Evolutionary conservation across 1,139 yeast species (phyloP), one percentile per base, ranked within the genome.

Genomic region (Geotrichum restrictum): DNA sequence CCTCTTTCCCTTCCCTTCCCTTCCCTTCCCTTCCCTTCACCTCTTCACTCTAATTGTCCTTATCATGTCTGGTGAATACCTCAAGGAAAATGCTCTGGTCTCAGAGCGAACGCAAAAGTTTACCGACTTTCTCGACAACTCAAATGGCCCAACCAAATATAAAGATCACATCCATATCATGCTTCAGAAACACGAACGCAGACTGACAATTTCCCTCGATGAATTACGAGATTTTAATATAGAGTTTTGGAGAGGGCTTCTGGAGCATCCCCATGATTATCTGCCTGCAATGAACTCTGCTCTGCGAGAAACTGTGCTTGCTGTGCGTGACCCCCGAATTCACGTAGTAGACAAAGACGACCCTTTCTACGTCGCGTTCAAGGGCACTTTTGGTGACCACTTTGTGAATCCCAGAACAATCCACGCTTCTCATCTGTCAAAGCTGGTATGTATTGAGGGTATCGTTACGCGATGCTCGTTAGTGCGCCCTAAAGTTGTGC

Each of bases 401-500:
- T 79, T 85, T 53, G 83, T 91, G 32, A 85, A 91, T 19, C 97
- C 99, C 27, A 79, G 98, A 65, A 83, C 96, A 1, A 81, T 94
- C 57, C 81, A 83, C 57, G 85, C 98, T 1, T 71, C 76, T 16
- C 85, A 82, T 60, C 74, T 93, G 51, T 88, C 95, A 48, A 84
- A 84, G 63, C 75, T 93, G 78, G 82, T 93, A 36, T 85, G 96
- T 1, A 76, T 94, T 36, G 98, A 93, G 71, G 99, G 99, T 54
- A 93, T 93, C 63, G 96, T 93, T 18, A 93, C 98, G 1, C 77
- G 95, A 58, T 93, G 96, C 40, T 89, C 98, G 1, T 75, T 93
- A 57, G 95, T 93, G 44, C 80, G 98, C 57, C 98, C 98, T 32
- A 93, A 93, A 67, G 80, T 93, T 53, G 80, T 89, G 46, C 79